Conservation (phyloP, 2,329 filamentous ascomycete species). For the Alternaria panax region DNA sequence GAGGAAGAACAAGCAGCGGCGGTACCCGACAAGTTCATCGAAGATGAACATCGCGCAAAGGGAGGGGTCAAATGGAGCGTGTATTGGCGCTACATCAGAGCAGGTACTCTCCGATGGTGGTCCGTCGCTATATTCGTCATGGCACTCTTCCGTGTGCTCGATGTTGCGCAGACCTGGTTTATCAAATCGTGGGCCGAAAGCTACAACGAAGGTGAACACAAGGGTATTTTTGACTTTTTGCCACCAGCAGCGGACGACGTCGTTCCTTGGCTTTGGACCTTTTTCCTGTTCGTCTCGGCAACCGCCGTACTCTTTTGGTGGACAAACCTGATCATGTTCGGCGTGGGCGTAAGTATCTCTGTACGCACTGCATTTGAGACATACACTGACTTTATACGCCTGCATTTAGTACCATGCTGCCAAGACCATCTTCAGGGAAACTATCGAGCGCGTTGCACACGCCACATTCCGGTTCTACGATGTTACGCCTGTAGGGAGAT, state of each 20-base stretch:
- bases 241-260: slow-evolving; percentile 74
- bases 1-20: slow-evolving; percentile 57
- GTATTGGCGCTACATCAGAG: slow-evolving; percentile 86
- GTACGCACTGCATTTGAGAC: not conserved
- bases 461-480: slow-evolving; percentile 93
- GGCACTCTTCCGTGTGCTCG: slow-evolving; percentile 67
- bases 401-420: slow-evolving; percentile 68
- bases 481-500: slow-evolving; percentile 82
- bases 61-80: slow-evolving; percentile 78
- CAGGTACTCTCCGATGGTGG: slow-evolving; percentile 80
- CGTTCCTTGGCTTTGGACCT: slow-evolving; percentile 75
- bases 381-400: not conserved
- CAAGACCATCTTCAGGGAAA: slow-evolving; percentile 74
- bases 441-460: slow-evolving; percentile 75
- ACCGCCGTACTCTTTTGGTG: slow-evolving; percentile 57
- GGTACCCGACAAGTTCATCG: slow-evolving; percentile 76
- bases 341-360: slow-evolving; percentile 63
- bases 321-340: slow-evolving; percentile 71
- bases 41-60: slow-evolving; percentile 76
- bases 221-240: slow-evolving; percentile 55
- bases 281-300: slow-evolving; percentile 64
- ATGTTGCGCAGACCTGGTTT: slow-evolving; percentile 77
- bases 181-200: slow-evolving; percentile 87
- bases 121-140: slow-evolving; percentile 68
- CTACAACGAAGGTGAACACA: slow-evolving; percentile 58